A percentile compares a stretch with the other conserved stretches of the same genome.
phyloP scores from a whole-genome alignment of 495 filamentous ascomycete genomes.

The Penicillium silybi region DNA sequence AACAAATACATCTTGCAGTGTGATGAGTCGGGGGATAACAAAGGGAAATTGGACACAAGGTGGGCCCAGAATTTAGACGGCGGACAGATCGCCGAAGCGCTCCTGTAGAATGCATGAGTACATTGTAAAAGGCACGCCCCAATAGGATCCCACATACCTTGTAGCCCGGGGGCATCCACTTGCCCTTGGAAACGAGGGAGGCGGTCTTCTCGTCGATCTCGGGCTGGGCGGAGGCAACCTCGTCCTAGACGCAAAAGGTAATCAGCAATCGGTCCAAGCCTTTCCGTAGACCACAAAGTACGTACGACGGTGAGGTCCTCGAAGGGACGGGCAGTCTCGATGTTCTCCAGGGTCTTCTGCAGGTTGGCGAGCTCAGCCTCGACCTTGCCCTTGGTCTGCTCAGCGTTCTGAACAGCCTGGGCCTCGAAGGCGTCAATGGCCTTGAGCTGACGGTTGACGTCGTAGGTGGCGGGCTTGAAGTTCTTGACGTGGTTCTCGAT shows the following conservation, averaged over 20 bases:
- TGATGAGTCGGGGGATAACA: slow-evolving; percentile 36
- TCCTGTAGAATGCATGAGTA: slow-evolving; percentile 54
- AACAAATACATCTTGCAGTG: slow-evolving; percentile 35
- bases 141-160: slow-evolving; percentile 64
- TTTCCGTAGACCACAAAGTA: slow-evolving; percentile 22
- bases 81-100: slow-evolving; percentile 95
- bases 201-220: slow-evolving; percentile 94
- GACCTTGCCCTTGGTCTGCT: slow-evolving; percentile 92
- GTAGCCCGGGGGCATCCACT: slow-evolving; percentile 97
- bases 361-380: slow-evolving; percentile 89
- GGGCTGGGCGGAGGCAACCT: slow-evolving; percentile 85
- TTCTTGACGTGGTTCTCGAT: slow-evolving; percentile 87
- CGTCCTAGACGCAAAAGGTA: slow-evolving; percentile 61
- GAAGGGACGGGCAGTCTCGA: slow-evolving; percentile 92
- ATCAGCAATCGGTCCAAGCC: slow-evolving; percentile 12
- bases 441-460: slow-evolving; percentile 87
- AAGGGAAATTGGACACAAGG: slow-evolving; percentile 21
- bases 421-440: slow-evolving; percentile 97
- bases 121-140: no score
- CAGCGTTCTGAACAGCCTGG: slow-evolving; percentile 92
- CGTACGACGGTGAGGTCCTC: slow-evolving; percentile 97
- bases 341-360: slow-evolving; percentile 91
- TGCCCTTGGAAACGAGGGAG: slow-evolving; percentile 90
- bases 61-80: slow-evolving; percentile 61
- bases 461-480: slow-evolving; percentile 90